Evolutionary conservation across 257 asterid species (phyloP), one percentile per base, ranked within the genome.

Genomic region (Nicotiana benthamiana): DNA sequence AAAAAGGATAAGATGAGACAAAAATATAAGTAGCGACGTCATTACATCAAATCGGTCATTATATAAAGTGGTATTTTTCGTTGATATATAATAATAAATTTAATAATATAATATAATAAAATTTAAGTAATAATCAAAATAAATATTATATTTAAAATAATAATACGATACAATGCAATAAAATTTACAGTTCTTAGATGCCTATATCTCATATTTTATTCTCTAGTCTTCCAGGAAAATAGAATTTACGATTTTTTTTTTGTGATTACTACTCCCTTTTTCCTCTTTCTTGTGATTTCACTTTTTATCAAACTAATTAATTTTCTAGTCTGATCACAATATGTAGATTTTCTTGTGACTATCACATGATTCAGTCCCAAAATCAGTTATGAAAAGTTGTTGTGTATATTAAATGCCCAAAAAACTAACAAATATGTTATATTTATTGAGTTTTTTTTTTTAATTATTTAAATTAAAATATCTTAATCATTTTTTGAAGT

Each of bases 321-420:
- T 0, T 74, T 24, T 16, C 62, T 74, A 57, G 18, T 74, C 79
- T 26, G 61, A 65, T 60, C 12, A 36, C 22, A 57, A 17, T 7
- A 59, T 60, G 81, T 18, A 60, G 17, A 26, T 59, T 36, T 78
- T 78, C 81, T 22, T 60, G 74, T 78, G 81, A 78, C 74, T 15
- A 74, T 60, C 81, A 78, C 81, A 77, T 59, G 81, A 22, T 32
- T 26, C 1, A 34, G 57, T 78, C 70, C 59, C 22, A 78, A 60
- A 13, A 22, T 34, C 16, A 63, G 60, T 40, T 26, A 48, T 22
- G 40, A 60, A 20, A 59, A 40, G 81, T 60, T 46, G 78, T 3
- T 24, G 36, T 24, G 78, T 72, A 0, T 72, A 74, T 74, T 74
- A 74, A 74, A 74, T 74, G 79, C 17, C 20, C 24, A 74, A 74